These are phyloP conservation scores for Aethionema arabicum DNA, from an alignment of 345 rosid genomes.

Conservation along the genomic window DNA sequence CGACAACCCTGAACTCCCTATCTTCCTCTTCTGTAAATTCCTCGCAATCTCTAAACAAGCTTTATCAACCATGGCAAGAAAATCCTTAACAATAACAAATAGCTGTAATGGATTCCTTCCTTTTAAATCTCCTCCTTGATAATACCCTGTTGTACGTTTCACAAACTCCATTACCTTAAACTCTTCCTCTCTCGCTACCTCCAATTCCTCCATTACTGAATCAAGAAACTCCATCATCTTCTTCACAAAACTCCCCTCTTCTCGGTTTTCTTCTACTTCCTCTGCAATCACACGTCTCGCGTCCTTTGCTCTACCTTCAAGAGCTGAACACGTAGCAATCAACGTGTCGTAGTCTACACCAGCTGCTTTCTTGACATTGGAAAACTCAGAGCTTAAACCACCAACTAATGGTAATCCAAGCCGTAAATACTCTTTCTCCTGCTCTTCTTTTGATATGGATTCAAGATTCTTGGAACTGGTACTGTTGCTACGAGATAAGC, in stretches of 20 bases:
- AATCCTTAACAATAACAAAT: slow-evolving; percentile 66
- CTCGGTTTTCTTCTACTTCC: slow-evolving; percentile 28
- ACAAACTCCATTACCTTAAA: slow-evolving; percentile 59
- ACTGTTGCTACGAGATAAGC: slow-evolving; percentile 40
- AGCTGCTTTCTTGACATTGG: slow-evolving; percentile 84
- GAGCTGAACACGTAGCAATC: slow-evolving; percentile 45
- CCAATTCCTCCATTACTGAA: slow-evolving; percentile 60
- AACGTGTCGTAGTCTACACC: slow-evolving; percentile 49
- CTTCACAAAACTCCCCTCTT: slow-evolving; percentile 45
- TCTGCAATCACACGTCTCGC: slow-evolving; percentile 36
- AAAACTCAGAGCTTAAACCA: slow-evolving; percentile 71
- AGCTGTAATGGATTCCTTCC: slow-evolving; percentile 56
- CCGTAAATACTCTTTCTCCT: slow-evolving; percentile 56
- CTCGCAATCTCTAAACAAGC: slow-evolving; percentile 62
- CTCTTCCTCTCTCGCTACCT: slow-evolving; percentile 49
- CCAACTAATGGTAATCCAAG: slow-evolving; percentile 77
- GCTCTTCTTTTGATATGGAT: slow-evolving; percentile 49
- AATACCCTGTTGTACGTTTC: slow-evolving; percentile 71
- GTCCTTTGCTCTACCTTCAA: slow-evolving; percentile 51
- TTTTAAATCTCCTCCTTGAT: slow-evolving; percentile 60
- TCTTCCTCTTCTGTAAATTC: slow-evolving; percentile 58
- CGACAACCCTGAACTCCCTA: slow-evolving; percentile 24
- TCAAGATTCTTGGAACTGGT: slow-evolving; percentile 28
- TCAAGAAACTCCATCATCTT: slow-evolving; percentile 60
- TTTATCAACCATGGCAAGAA: slow-evolving; percentile 75